Percentiles rank a stretch among this genome's conserved stretches.
Conservation (phyloP, 1,139 yeast species). For the Lodderomyces orthopsilosis region DNA sequence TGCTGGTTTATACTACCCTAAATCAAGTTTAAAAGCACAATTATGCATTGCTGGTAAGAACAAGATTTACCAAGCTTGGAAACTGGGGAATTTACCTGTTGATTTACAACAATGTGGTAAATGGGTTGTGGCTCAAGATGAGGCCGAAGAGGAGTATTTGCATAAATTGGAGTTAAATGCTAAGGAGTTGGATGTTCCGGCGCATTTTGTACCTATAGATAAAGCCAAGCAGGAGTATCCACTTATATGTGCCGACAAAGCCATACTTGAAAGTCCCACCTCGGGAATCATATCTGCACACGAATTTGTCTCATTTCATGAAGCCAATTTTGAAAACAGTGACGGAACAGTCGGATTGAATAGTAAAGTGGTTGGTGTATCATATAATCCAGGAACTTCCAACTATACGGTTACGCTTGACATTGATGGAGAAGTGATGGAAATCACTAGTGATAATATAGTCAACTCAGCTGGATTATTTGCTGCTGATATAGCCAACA, state of each 20-base stretch:
- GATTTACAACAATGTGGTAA: constrained; percentile 70
- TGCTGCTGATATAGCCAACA: constrained; percentile 67
- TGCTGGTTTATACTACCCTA: constrained; percentile 84
- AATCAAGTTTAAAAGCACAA: constrained; percentile 59
- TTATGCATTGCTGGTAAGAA: constrained; percentile 75
- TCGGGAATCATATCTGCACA: constrained; percentile 87
- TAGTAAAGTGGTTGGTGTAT: constrained; percentile 52
- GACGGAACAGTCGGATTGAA: constrained; percentile 68
- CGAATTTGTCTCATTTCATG: constrained; percentile 60
- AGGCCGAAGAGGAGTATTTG: constrained; percentile 57
- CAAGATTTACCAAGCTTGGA: constrained; percentile 50
- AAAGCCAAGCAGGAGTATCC: constrained; percentile 57
- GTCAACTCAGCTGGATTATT: constrained; percentile 78
- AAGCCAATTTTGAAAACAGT: constrained; percentile 48
- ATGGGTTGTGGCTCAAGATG: constrained; percentile 84
- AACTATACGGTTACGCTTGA: constrained; percentile 31
- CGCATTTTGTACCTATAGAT: constrained; percentile 48
- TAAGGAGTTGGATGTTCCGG: constrained; percentile 54
- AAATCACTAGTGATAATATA: constrained; percentile 53
- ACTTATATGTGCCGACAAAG: constrained; percentile 57
- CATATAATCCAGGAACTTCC: constrained; percentile 18
- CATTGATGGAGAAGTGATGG: constrained; percentile 33
- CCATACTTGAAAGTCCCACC: constrained; percentile 72
- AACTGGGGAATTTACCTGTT: constrained; percentile 44
- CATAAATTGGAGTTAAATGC: constrained; percentile 52